These are phyloP conservation scores for Priceomyces carsonii DNA, from an alignment of 805 yeast genomes.

Conservation along the genomic window DNA sequence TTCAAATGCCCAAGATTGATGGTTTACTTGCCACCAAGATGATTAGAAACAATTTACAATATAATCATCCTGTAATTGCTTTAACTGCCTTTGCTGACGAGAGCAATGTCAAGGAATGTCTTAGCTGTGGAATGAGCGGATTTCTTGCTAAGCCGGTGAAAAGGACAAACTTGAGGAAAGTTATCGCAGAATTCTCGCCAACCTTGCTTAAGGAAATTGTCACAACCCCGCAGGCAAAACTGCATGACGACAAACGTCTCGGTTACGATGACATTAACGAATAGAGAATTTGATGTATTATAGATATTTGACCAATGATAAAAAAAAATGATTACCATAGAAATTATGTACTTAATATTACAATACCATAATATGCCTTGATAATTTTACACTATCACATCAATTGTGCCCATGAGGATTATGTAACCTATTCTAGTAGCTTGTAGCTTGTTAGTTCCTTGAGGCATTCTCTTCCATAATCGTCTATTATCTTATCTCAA, in stretches of 20 bases:
- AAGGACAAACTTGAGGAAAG: constrained; percentile 63
- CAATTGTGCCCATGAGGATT: too few species aligned
- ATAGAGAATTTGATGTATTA: too few species aligned
- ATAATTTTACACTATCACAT: too few species aligned
- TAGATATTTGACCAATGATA: too few species aligned
- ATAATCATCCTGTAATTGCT: constrained; percentile 80
- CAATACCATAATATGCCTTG: too few species aligned
- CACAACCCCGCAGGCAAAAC: constrained; percentile 31
- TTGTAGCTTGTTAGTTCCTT: too few species aligned
- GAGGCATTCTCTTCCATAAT: too few species aligned
- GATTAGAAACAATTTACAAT: constrained; percentile 64
- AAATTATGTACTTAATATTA: not conserved
- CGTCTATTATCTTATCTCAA: too few species aligned
- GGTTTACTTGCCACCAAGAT: constrained; percentile 81
- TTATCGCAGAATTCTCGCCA: constrained; percentile 50
- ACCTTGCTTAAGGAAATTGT: constrained; percentile 30
- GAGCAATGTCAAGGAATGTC: constrained; percentile 81
- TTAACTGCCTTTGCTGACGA: constrained; percentile 95
- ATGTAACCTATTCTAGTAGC: too few species aligned
- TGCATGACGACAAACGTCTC: constrained; percentile 27
- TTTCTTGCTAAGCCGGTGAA: constrained; percentile 87
- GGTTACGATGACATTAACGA: too few species aligned
- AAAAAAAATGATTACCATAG: not conserved
- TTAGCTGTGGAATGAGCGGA: constrained; percentile 90
- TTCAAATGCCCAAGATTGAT: constrained; percentile 94